These are phyloP conservation scores for Candida ortonii DNA, from an alignment of 805 yeast species.

Conservation along the genomic window DNA sequence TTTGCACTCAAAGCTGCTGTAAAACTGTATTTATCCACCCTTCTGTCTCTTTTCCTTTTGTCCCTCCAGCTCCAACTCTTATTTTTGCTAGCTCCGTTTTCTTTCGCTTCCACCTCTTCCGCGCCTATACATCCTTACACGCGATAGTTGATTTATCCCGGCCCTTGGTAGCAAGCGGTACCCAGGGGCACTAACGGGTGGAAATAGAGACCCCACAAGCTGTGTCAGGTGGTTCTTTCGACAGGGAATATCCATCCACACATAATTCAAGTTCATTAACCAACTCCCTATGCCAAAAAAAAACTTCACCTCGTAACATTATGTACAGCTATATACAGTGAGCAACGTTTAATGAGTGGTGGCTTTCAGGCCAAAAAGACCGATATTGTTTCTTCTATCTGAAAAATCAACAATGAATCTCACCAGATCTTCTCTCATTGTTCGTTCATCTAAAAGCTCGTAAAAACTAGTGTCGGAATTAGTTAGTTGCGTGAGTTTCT, in stretches of 20 bases:
- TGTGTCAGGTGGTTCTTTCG: too few relatives aligned
- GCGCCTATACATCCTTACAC: conserved; percentile 19
- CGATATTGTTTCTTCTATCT: conserved; percentile 14
- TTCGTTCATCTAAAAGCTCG: conserved; percentile 18
- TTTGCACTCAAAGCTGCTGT: neutral
- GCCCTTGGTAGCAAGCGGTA: conserved; percentile 3
- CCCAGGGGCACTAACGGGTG: too few relatives aligned
- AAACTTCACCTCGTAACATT: too few relatives aligned
- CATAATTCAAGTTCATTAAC: too few relatives aligned
- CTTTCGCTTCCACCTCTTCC: conserved; percentile 12
- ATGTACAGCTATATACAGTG: too few relatives aligned
- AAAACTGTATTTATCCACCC: neutral
- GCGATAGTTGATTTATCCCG: conserved; percentile 1
- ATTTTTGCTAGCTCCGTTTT: conserved; percentile 9
- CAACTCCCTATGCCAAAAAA: too few relatives aligned
- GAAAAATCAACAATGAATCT: conserved; percentile 15
- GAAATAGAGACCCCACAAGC: too few relatives aligned
- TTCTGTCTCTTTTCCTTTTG: neutral
- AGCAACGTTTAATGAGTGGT: conserved; percentile 1
- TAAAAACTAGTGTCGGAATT: conserved; percentile 10
- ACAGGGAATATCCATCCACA: too few relatives aligned
- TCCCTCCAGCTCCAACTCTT: conserved; percentile 4
- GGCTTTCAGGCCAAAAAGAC: conserved; percentile 16
- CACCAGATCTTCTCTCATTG: conserved; percentile 16
- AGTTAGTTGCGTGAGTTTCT: conserved; percentile 7